Evolutionary conservation across 805 yeast species (phyloP).

Genomic region (Yarrowia divulgata): DNA sequence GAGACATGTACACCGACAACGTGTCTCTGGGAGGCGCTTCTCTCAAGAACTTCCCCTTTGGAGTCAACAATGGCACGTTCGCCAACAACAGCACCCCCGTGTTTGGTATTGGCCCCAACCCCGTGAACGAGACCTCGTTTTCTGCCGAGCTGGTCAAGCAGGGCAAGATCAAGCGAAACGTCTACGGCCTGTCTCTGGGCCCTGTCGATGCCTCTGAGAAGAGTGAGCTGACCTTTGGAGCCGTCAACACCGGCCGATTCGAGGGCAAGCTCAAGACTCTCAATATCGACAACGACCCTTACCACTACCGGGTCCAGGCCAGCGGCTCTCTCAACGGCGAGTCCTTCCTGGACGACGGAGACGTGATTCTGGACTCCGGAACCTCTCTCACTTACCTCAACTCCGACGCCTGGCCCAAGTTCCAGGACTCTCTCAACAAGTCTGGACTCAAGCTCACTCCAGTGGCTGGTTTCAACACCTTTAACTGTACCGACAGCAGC

Average conservation of each 20-base stretch:
- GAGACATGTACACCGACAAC: background rate
- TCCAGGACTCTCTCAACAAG: background rate
- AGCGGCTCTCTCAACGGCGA: background rate
- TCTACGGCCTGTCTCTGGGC: constrained; percentile 8
- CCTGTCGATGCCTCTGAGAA: background rate
- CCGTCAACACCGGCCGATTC: constrained; percentile 17
- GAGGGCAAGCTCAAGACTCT: constrained; percentile 39
- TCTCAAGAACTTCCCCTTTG: background rate
- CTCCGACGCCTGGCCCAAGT: background rate
- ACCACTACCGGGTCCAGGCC: constrained; percentile 31
- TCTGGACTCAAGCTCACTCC: constrained; percentile 50
- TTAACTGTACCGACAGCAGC: constrained; percentile 44
- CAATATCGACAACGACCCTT: constrained; percentile 42
- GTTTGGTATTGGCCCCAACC: constrained; percentile 8
- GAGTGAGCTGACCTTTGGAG: constrained; percentile 1
- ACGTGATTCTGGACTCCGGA: constrained; percentile 1
- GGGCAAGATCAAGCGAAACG: constrained; percentile 5
- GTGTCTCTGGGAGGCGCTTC: background rate
- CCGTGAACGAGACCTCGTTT: background rate
- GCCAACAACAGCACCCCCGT: background rate
- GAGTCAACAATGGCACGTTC: background rate
- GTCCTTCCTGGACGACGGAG: background rate
- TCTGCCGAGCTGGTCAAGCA: background rate
- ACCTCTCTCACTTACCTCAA: constrained; percentile 14
- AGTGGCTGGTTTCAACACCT: constrained; percentile 38